Evolutionary conservation across 1,139 yeast species (phyloP).

Genomic region (Suhomyces wounanorum): DNA sequence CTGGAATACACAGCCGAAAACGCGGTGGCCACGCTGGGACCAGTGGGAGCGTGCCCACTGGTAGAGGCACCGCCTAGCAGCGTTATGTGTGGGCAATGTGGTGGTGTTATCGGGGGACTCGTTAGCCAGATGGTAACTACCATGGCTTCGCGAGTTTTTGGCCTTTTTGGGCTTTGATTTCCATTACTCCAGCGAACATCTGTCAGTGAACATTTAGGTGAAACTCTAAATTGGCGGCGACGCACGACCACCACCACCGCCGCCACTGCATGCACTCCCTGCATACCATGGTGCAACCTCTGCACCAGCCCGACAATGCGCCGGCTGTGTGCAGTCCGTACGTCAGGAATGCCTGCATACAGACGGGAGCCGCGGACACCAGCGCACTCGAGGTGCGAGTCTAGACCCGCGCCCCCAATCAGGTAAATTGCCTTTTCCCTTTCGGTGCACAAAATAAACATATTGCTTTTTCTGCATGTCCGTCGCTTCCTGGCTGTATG

Average conservation of each 20-base stretch:
- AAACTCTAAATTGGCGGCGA: too few species aligned
- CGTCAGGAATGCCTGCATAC: neutral
- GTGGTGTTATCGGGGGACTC: too few species aligned
- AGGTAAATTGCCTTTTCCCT: slow-evolving; percentile 8
- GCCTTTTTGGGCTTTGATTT: too few species aligned
- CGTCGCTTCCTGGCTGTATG: neutral
- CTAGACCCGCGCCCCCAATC: slow-evolving; percentile 11
- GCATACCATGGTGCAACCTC: neutral
- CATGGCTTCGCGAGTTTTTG: too few species aligned
- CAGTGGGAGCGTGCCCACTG: neutral
- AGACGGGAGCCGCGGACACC: neutral
- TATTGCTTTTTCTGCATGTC: slow-evolving; percentile 12
- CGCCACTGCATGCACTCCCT: too few species aligned
- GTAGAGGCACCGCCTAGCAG: neutral
- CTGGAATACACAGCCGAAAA: slow-evolving; percentile 1
- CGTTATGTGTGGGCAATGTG: neutral
- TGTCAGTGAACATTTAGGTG: too few species aligned
- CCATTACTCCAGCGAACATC: too few species aligned
- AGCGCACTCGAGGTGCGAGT: slow-evolving; percentile 1
- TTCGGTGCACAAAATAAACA: slow-evolving; percentile 13
- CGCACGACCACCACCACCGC: too few species aligned
- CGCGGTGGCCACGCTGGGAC: slow-evolving; percentile 1
- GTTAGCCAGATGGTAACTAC: too few species aligned
- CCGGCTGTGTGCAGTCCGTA: neutral
- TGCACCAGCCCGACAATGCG: neutral